These are phyloP conservation scores for Hypoxylon sp. DNA, from an alignment of 2,329 filamentous ascomycete species.

Conservation along the genomic window DNA sequence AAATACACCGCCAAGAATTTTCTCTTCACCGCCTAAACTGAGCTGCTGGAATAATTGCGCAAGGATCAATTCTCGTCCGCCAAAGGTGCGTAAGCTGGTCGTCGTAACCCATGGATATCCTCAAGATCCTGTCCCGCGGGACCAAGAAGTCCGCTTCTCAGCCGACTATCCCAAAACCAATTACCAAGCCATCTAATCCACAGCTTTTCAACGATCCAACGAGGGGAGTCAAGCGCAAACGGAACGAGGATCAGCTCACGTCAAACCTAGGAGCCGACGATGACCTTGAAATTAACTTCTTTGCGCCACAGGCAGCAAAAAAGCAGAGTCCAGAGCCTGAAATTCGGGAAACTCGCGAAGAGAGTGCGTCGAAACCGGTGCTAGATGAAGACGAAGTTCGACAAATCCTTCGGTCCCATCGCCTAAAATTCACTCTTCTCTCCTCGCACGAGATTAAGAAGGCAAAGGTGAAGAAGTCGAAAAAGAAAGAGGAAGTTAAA, in stretches of 20 bases:
- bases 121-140: conserved; percentile 78
- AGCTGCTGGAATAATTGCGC: conserved; percentile 18
- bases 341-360: conserved; percentile 36
- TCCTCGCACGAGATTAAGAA: conserved; percentile 61
- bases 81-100: not conserved
- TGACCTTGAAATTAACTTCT: conserved; percentile 66
- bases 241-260: conserved; percentile 54
- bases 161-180: conserved; percentile 49
- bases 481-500: conserved; percentile 61
- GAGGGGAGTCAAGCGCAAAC: conserved; percentile 68
- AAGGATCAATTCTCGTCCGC: conserved; percentile 18
- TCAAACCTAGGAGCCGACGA: conserved; percentile 52
- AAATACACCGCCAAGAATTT: conserved; percentile 37
- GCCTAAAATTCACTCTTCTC: conserved; percentile 86
- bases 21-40: conserved; percentile 36
- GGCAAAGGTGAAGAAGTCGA: conserved; percentile 66
- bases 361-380: conserved; percentile 49
- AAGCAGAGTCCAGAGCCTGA: conserved; percentile 43
- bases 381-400: conserved; percentile 79
- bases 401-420: conserved; percentile 80
- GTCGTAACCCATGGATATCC: conserved; percentile 71
- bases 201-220: conserved; percentile 74
- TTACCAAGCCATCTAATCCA: conserved; percentile 68
- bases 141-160: conserved; percentile 68
- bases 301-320: conserved; percentile 61